These are phyloP conservation scores for Ceratocystis cubensis DNA, from an alignment of 2,329 filamentous ascomycete genomes.

Conservation along the genomic window DNA sequence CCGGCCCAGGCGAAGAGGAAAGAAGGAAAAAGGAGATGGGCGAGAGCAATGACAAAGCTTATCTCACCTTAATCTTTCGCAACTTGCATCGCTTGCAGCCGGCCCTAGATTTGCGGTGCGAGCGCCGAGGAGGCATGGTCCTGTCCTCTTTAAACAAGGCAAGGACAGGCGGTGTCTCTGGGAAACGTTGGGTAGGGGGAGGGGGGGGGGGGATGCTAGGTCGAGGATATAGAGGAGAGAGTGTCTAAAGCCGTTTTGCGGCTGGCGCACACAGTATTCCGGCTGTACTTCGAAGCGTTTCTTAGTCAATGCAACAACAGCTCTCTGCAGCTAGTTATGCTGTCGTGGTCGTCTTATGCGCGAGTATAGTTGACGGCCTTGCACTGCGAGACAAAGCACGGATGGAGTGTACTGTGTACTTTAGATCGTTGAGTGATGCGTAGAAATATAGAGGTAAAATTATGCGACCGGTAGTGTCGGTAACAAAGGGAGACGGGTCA, in stretches of 20 bases:
- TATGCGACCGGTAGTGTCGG: background rate
- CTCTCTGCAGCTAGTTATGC: background rate
- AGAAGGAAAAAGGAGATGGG: background rate
- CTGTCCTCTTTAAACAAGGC: background rate
- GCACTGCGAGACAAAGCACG: too few relatives aligned
- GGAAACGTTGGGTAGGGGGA: background rate
- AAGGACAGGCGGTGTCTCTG: background rate
- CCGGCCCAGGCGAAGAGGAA: background rate
- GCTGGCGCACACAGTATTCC: background rate
- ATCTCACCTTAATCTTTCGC: slow-evolving; percentile 53
- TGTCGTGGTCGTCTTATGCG: background rate
- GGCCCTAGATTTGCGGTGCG: slow-evolving; percentile 57
- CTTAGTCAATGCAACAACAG: background rate
- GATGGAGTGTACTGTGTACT: background rate
- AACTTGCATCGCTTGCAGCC: slow-evolving; percentile 55
- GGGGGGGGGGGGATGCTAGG: background rate
- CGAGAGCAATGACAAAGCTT: background rate
- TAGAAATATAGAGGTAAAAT: background rate
- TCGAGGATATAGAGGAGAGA: background rate
- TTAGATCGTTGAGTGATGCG: background rate
- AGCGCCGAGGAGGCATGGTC: slow-evolving; percentile 50
- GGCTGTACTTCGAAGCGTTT: background rate
- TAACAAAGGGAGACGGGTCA: slow-evolving; percentile 9
- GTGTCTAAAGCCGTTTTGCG: background rate
- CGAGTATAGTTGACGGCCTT: too few relatives aligned